phyloP scores from a whole-genome alignment of 2,329 filamentous ascomycete species.

The Cytospora piceae region DNA sequence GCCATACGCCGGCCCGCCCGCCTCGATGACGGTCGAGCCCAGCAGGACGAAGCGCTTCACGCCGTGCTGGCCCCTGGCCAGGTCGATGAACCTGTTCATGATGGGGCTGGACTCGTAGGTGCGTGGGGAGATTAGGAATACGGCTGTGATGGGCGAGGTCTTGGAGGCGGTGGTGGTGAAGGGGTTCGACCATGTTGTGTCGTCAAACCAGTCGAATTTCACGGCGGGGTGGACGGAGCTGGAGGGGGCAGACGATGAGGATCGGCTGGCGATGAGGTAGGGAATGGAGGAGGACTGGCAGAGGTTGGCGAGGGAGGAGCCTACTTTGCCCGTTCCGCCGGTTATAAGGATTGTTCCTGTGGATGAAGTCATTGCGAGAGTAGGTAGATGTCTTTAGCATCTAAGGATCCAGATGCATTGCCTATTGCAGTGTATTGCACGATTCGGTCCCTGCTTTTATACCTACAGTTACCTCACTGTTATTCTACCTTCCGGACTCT shows the following conservation, averaged over 20 bases:
- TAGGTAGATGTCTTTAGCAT: background rate
- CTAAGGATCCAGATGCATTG: too few species aligned
- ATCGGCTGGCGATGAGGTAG: conserved; percentile 46
- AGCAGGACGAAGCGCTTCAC: conserved; percentile 51
- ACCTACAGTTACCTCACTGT: background rate
- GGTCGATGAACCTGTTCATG: conserved; percentile 48
- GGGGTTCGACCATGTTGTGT: conserved; percentile 43
- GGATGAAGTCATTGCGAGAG: conserved; percentile 11
- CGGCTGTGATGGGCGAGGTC: conserved; percentile 37
- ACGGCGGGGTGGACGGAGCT: conserved; percentile 38
- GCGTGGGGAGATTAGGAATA: conserved; percentile 48
- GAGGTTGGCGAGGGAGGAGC: conserved; percentile 43
- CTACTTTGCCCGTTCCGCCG: conserved; percentile 51
- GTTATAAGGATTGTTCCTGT: conserved; percentile 42
- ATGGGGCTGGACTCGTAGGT: conserved; percentile 38
- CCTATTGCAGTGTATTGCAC: background rate
- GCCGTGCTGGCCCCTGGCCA: conserved; percentile 40
- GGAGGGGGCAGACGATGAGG: conserved; percentile 32
- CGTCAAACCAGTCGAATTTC: conserved; percentile 51
- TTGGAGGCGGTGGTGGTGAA: conserved; percentile 35
- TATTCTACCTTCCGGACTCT: too few species aligned
- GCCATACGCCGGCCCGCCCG: conserved; percentile 43
- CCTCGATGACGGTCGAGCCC: conserved; percentile 43
- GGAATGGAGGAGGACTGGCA: conserved; percentile 38
- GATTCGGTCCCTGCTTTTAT: background rate